Evolutionary conservation across 352 stramenopile species (phyloP).

Genomic region (Phytophthora nicotianae): DNA sequence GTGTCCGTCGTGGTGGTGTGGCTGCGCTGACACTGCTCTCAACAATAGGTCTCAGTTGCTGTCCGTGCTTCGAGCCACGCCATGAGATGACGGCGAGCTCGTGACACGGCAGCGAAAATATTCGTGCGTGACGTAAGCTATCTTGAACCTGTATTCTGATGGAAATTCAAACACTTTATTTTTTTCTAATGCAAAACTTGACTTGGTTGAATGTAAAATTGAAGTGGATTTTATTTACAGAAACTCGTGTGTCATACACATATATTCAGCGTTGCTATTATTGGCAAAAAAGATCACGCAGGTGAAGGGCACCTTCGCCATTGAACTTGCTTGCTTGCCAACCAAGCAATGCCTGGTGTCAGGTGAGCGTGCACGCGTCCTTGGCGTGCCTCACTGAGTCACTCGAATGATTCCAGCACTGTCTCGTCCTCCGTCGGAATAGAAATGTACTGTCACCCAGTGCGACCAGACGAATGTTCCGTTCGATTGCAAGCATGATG

Average conservation of each 20-base stretch:
- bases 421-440: slow-evolving; percentile 2
- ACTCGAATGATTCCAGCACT: slow-evolving; percentile 11
- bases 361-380: slow-evolving; percentile 13
- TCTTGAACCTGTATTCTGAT: slow-evolving; percentile 17
- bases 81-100: background rate
- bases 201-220: background rate
- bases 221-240: slow-evolving; percentile 30
- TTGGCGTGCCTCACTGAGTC: background rate
- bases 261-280: slow-evolving; percentile 4
- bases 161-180: slow-evolving; percentile 12
- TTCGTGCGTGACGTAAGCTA: slow-evolving; percentile 31
- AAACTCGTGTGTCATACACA: slow-evolving; percentile 14
- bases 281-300: slow-evolving; percentile 18
- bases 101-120: slow-evolving; percentile 13
- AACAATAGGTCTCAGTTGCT: slow-evolving; percentile 4
- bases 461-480: slow-evolving; percentile 26
- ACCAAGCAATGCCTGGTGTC: too few species aligned
- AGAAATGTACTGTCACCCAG: background rate
- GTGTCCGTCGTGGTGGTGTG: slow-evolving; percentile 92
- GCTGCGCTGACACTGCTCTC: slow-evolving; percentile 54
- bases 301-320: background rate
- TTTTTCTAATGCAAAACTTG: background rate
- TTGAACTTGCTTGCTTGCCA: background rate
- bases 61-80: background rate
- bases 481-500: slow-evolving; percentile 16